Evolutionary conservation across 495 filamentous ascomycete species (phyloP), one percentile per base, ranked within the genome.

Genomic region (Penicillium salamii): DNA sequence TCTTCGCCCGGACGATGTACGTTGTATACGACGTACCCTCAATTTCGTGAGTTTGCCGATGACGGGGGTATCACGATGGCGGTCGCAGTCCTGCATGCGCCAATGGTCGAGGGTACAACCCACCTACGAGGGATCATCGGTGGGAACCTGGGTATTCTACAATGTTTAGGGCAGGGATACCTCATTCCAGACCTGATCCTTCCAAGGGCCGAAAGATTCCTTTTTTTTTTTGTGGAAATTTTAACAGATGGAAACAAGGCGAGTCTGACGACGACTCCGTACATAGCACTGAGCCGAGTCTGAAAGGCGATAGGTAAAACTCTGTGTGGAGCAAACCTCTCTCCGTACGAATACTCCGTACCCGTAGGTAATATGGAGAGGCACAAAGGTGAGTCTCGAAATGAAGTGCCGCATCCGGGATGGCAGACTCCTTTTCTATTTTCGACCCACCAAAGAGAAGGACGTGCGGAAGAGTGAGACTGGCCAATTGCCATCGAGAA

Each of bases 21-120:
- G 9, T 17, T 28, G 39, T 9, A 42, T 8, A 17, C 15, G 32
- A 46, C 35, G 20, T 24, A 26, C 18, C 20, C 14, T 13, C 21
- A 17, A 18, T 15, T 46, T 36, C 15, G 24, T 18, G 42, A 46
- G n/a, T 28, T 15, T 49, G 50, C 55, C 52, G 48, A 55, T 55
- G 53, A 45, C 49, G 52, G 50, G 45, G 57, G 55, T 58, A 55
- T 66, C 56, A 65, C 42, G 39, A 52, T 54, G 20, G 49, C 42
- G 29, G 54, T 52, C 49, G 52, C 54, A 52, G 56, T 58, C 49
- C 52, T 62, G 62, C 63, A 61, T 58, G 52, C 55, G 44, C 52
- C 54, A 64, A 61, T 57, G 60, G 54, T 56, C 49, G 39, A 61
- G 48, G 53, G 44, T 57, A 38, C 54, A 60, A 63, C 50, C 50